Evolutionary conservation across 148 eudicot species (phyloP).

Genomic region (Arctostaphylos glauca): DNA sequence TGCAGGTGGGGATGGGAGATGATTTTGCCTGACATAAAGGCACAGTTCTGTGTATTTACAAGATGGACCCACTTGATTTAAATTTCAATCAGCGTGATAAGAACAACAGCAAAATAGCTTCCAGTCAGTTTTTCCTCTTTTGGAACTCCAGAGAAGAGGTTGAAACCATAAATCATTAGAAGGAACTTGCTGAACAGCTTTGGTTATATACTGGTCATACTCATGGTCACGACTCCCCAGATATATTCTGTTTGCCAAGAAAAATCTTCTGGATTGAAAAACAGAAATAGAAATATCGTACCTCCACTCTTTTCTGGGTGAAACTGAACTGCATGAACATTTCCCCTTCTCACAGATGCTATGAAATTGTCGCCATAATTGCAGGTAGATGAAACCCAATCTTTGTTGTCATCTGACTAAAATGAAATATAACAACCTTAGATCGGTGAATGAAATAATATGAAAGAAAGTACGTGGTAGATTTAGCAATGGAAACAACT

Average conservation of each 20-base stretch:
- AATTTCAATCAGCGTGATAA: background rate
- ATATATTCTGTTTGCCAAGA: background rate
- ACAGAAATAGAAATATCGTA: conserved; percentile 23
- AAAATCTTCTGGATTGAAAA: background rate
- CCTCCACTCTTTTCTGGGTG: conserved; percentile 99
- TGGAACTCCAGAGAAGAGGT: background rate
- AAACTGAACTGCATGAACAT: conserved; percentile 94
- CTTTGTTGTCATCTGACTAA: conserved; percentile 77
- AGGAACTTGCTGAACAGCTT: background rate
- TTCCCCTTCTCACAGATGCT: conserved; percentile 83
- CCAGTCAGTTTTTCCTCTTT: background rate
- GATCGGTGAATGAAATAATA: conserved; percentile 6
- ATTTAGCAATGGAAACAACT: conserved; percentile 9
- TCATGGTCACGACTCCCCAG: background rate
- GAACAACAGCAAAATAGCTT: background rate
- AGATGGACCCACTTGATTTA: background rate
- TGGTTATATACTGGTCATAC: background rate
- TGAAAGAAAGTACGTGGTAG: conserved; percentile 12
- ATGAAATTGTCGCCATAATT: conserved; percentile 80
- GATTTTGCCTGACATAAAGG: background rate
- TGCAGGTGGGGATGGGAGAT: background rate
- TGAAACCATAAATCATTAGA: background rate
- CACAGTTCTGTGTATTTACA: background rate
- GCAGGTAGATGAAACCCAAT: conserved; percentile 96
- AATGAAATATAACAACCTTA: conserved; percentile 19